Evolutionary conservation across 164 flowering plant genomes (phyloP).

Genomic region (Buxus sempervirens): DNA sequence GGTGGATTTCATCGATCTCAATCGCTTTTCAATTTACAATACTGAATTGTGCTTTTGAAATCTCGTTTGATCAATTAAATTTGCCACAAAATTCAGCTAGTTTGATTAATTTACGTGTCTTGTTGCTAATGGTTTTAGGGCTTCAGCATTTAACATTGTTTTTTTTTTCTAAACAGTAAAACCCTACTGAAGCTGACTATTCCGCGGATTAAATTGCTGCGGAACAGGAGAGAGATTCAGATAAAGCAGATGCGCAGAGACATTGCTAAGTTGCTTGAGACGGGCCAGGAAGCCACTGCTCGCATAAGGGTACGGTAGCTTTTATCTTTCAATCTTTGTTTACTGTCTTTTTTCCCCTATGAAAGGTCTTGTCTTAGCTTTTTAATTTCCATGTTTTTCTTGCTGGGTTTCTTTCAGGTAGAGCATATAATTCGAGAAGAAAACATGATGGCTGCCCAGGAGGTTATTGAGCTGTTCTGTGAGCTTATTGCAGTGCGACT

Average conservation of each 20-base stretch:
- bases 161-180: slow-evolving; percentile 42
- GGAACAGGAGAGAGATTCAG: slow-evolving; percentile 87
- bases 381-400: not conserved
- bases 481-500: slow-evolving; percentile 92
- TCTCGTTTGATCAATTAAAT: not conserved
- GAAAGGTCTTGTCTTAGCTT: not conserved
- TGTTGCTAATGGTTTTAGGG: not conserved
- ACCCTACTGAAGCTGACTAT: slow-evolving; percentile 83
- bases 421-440: slow-evolving; percentile 96
- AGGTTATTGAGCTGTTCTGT: slow-evolving; percentile 84
- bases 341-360: not conserved
- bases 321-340: slow-evolving; percentile 3
- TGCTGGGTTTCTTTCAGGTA: slow-evolving; percentile 43
- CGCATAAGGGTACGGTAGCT: slow-evolving; percentile 66
- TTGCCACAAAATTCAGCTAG: not conserved
- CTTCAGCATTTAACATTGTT: not conserved
- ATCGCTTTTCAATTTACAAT: not conserved
- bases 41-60: not conserved
- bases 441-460: slow-evolving; percentile 99
- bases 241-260: slow-evolving; percentile 85
- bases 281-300: slow-evolving; percentile 97
- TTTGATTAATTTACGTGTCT: not conserved
- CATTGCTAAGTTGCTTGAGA: slow-evolving; percentile 89
- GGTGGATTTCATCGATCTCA: slow-evolving; percentile 35
- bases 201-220: slow-evolving; percentile 81